Percentiles rank a stretch among this genome's conserved stretches.
Evolutionary conservation across 345 rosid genomes (phyloP).

Genomic region (rapeseed (Brassica napus)): Da-Ae NC_063451.1:19639501-19640000

Average conservation of each 20-base stretch:
- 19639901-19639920: constrained; percentile 26
- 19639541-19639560: constrained; percentile 80
- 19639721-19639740: constrained; percentile 71
- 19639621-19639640: neutral
- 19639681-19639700: constrained; percentile 64
- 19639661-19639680: neutral
- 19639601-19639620: constrained; percentile 26
- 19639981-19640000: constrained; percentile 76
- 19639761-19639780: constrained; percentile 67
- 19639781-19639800: constrained; percentile 74
- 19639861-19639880: neutral
- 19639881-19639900: neutral
- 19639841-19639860: constrained; percentile 14
- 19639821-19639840: constrained; percentile 51
- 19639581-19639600: constrained; percentile 54
- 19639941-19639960: neutral
- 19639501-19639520: neutral
- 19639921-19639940: neutral
- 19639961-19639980: neutral
- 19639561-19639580: constrained; percentile 52
- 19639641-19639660: neutral
- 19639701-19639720: constrained; percentile 70
- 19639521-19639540: constrained; percentile 42
- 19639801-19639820: constrained; percentile 61
- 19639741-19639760: constrained; percentile 55